These are phyloP conservation scores for Plasmodium adleri DNA, from an alignment of 169 alveolate genomes.

Conservation along the genomic window DNA sequence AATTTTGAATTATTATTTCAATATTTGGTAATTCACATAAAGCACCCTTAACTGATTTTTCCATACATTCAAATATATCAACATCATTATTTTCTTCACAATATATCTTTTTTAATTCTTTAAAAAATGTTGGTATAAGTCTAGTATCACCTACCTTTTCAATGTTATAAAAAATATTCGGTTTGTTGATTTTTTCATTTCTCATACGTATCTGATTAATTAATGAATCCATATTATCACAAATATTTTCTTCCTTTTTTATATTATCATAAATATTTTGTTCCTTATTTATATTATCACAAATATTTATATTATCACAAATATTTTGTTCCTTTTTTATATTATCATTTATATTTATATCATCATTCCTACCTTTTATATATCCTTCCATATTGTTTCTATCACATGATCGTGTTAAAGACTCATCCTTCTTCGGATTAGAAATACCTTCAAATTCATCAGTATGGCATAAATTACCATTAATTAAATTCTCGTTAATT, in stretches of 20 bases:
- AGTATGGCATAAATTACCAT: not conserved
- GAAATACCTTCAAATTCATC: not conserved
- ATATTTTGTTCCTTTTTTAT: slow-evolving; percentile 4
- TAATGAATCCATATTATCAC: slow-evolving; percentile 4
- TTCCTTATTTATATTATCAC: slow-evolving; percentile 15
- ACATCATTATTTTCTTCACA: slow-evolving; percentile 47
- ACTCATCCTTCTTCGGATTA: too few species aligned
- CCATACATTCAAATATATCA: slow-evolving; percentile 87
- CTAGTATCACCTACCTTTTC: slow-evolving; percentile 75
- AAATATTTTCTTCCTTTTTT: slow-evolving; percentile 13
- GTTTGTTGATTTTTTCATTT: slow-evolving; percentile 60
- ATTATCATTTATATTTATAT: not conserved
- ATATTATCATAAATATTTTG: not conserved
- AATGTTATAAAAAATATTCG: slow-evolving; percentile 62
- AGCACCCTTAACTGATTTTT: slow-evolving; percentile 91
- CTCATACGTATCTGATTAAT: slow-evolving; percentile 30
- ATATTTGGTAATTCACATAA: slow-evolving; percentile 94
- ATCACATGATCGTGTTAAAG: too few species aligned
- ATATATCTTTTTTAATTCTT: slow-evolving; percentile 62
- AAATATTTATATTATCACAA: slow-evolving; percentile 20
- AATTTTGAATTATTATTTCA: slow-evolving; percentile 91
- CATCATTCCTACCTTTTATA: not conserved
- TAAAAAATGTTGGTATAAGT: slow-evolving; percentile 43
- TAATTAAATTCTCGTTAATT: slow-evolving; percentile 36
- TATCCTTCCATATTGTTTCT: too few species aligned